Conservation (phyloP, 1,284 basidiomycete species). For the Tausonia pullulans region DNA sequence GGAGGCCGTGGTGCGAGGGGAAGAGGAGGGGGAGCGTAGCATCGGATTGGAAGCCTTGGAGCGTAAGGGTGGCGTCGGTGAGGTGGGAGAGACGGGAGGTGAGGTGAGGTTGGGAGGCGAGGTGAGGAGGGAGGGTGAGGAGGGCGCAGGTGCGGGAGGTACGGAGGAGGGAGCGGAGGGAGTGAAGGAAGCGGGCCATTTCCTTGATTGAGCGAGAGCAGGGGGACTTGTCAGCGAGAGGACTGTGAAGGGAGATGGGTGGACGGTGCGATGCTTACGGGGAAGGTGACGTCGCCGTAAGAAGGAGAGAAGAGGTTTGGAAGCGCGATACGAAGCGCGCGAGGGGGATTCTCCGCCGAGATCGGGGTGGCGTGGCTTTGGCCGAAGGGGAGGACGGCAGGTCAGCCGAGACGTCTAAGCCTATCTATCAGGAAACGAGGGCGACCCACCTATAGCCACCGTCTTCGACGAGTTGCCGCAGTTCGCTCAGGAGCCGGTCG, state of each 20-base stretch:
- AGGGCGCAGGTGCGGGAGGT: conserved; percentile 48
- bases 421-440: background rate
- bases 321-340: conserved; percentile 51
- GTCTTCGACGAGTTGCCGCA: conserved; percentile 8
- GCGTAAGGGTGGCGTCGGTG: no score
- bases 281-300: conserved; percentile 53
- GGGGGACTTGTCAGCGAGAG: background rate
- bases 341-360: conserved; percentile 17
- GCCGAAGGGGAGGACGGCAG: background rate
- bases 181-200: conserved; percentile 56
- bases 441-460: conserved; percentile 10
- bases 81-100: background rate
- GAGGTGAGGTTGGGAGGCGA: conserved; percentile 14
- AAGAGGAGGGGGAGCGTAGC: conserved; percentile 45
- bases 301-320: conserved; percentile 55
- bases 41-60: conserved; percentile 21
- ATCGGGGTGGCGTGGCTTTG: conserved; percentile 3
- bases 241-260: background rate
- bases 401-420: background rate
- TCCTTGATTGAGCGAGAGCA: conserved; percentile 39
- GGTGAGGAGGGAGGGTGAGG: conserved; percentile 47
- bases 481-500: conserved; percentile 2
- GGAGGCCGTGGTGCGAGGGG: conserved; percentile 70
- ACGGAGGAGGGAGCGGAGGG: conserved; percentile 52
- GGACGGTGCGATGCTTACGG: conserved; percentile 38